phyloP scores from a whole-genome alignment of 1,284 basidiomycete genomes.

The Fomitopsis pinicola region DNA sequence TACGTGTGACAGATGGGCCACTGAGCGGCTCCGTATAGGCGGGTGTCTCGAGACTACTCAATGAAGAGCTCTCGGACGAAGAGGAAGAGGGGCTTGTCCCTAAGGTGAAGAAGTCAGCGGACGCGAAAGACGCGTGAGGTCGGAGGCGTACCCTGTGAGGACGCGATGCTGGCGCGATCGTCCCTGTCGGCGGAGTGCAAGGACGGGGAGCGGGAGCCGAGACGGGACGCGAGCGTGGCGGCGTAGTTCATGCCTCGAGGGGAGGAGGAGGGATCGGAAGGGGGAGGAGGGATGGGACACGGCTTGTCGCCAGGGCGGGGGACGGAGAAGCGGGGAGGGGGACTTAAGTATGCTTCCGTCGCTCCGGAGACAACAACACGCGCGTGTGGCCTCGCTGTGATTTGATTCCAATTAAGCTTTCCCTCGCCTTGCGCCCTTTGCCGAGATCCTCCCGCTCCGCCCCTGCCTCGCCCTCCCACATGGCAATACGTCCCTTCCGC shows the following conservation, averaged over 20 bases:
- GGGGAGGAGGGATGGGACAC: slow-evolving; percentile 6
- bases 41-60: slow-evolving; percentile 21
- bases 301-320: slow-evolving; percentile 1
- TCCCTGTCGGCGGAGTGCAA: slow-evolving; percentile 15
- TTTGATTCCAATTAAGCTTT: slow-evolving; percentile 7
- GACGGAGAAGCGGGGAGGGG: not conserved
- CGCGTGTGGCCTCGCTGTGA: not conserved
- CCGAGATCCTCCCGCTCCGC: not conserved
- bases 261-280: not conserved
- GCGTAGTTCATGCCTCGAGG: slow-evolving; percentile 19
- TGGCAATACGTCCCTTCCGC: not conserved
- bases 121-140: slow-evolving; percentile 8
- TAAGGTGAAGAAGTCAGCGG: not conserved
- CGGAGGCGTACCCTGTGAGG: slow-evolving; percentile 23
- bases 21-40: slow-evolving; percentile 17
- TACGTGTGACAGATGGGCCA: slow-evolving; percentile 11
- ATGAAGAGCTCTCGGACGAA: slow-evolving; percentile 17
- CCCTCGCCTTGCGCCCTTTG: not conserved
- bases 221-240: slow-evolving; percentile 17
- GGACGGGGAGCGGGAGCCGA: slow-evolving; percentile 17
- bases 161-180: slow-evolving; percentile 19
- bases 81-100: slow-evolving; percentile 10
- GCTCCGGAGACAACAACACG: not conserved
- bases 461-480: not conserved
- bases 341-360: not conserved